phyloP scores from a whole-genome alignment of 495 filamentous ascomycete species.

The Chaetomium cochliodes region DNA sequence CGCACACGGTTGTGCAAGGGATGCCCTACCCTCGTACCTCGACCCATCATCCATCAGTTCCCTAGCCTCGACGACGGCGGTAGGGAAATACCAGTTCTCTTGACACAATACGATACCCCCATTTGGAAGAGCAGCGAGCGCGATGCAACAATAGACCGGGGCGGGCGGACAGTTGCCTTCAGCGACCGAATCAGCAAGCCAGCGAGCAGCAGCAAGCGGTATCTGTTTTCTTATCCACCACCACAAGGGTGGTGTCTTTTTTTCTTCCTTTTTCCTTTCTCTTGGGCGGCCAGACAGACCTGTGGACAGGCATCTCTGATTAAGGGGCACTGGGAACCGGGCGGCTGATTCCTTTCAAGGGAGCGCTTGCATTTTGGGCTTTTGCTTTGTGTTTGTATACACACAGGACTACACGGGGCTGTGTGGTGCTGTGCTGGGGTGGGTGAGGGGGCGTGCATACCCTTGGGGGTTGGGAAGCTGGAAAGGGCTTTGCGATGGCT shows the following conservation, averaged over 20 bases:
- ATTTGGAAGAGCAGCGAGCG: too few species aligned
- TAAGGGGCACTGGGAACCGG: not conserved
- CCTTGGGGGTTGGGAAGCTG: not conserved
- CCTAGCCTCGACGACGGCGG: too few species aligned
- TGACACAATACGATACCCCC: too few species aligned
- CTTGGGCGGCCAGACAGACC: not conserved
- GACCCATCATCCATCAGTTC: too few species aligned
- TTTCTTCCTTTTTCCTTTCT: not conserved
- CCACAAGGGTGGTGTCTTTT: not conserved
- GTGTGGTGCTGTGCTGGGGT: not conserved
- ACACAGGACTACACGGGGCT: not conserved
- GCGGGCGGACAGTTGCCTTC: too few species aligned
- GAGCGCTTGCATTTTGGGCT: not conserved
- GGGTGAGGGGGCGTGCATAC: not conserved
- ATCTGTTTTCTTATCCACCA: not conserved
- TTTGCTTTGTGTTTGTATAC: not conserved
- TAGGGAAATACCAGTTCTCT: too few species aligned
- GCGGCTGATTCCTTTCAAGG: not conserved
- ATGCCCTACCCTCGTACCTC: too few species aligned
- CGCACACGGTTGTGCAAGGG: not conserved
- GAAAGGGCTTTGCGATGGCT: not conserved
- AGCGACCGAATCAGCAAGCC: not conserved
- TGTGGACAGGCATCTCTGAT: not conserved
- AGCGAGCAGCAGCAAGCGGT: not conserved
- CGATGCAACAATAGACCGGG: not conserved